Evolutionary conservation across 140 eudicot species (phyloP), one percentile per base, ranked within the genome.

Genomic region (Cichorium intybus): DNA sequence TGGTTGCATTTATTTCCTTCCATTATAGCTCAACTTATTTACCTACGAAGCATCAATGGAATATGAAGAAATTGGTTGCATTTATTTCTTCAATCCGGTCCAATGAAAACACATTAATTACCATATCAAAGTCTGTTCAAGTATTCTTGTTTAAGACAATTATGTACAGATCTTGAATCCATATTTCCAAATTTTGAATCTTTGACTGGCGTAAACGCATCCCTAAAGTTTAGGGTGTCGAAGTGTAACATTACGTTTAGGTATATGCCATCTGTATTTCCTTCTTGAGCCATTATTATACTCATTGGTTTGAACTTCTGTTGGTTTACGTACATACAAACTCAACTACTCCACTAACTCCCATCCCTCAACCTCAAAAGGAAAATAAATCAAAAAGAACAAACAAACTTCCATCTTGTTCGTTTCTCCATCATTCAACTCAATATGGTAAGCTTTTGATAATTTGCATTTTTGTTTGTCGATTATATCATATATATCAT

Each of bases 281-380:
- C 49, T 43, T 43, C 0, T 43, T 43, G 49, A 43, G 18, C 46
- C 49, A 43, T 43, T n/a, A 7, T n/a, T n/a, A 18, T 20, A 47
- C 23, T 48, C 54, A 17, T 37, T 14, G 37, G 45, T 63, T 51
- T 68, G 73, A 68, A 39, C 45, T 68, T 68, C 27, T 26, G 45
- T 41, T 68, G 64, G 18, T 26, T 23, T 55, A 41, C 37, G 16
- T 55, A 4, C 7, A 41, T 46, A 52, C 24, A 39, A 24, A 53
- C 64, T 18, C 73, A 68, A 68, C 73, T 41, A 68, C 73, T 68
- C 73, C 73, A 68, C 73, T 24, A 67, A 15, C 24, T 23, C 1
- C 46, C 69, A 6, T 10, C 29, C 39, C 2, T 26, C 10, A 37
- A 37, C 27, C 14, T 7, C 24, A 20, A 47, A 18, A 48, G 7